phyloP scores from a whole-genome alignment of 208 protist genomes.

The Trypanosoma melophagium region DNA sequence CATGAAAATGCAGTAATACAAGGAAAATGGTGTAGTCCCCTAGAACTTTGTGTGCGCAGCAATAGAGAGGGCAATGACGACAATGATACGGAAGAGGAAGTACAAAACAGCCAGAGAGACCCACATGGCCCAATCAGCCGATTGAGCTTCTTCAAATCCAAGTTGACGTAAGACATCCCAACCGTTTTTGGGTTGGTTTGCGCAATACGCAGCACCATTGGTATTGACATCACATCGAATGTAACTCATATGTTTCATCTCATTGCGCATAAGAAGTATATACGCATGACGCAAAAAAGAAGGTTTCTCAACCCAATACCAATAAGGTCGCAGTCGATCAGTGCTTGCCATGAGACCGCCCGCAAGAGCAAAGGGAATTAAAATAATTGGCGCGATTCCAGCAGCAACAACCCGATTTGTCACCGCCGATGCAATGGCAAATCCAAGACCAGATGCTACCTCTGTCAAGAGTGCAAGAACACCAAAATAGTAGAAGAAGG shows the following conservation, averaged over 20 bases:
- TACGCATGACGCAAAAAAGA: conserved; percentile 71
- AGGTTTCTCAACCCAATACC: conserved; percentile 78
- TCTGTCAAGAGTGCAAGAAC: conserved; percentile 47
- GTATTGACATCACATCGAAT: conserved; percentile 52
- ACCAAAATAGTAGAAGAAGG: conserved; percentile 69
- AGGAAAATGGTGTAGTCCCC: not conserved
- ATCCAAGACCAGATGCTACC: conserved; percentile 53
- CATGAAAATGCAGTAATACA: not conserved
- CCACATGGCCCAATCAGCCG: conserved; percentile 58
- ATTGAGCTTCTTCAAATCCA: conserved; percentile 63
- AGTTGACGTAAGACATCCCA: conserved; percentile 48
- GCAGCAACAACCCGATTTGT: conserved; percentile 39
- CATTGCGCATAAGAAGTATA: conserved; percentile 64
- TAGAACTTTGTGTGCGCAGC: conserved; percentile 44
- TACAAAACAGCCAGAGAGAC: conserved; percentile 53
- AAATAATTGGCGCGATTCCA: conserved; percentile 50
- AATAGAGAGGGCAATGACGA: conserved; percentile 37
- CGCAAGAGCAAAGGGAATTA: conserved; percentile 60
- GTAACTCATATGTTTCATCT: conserved; percentile 51
- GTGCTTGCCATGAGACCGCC: conserved; percentile 72
- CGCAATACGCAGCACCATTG: conserved; percentile 52
- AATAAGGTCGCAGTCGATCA: conserved; percentile 67
- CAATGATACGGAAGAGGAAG: conserved; percentile 37
- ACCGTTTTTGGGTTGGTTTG: conserved; percentile 47
- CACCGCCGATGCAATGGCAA: conserved; percentile 51